Percentiles rank a stretch among this genome's conserved stretches.
Conservation (phyloP, 148 eudicot genomes). For the Heliosperma pusillum region DNA sequence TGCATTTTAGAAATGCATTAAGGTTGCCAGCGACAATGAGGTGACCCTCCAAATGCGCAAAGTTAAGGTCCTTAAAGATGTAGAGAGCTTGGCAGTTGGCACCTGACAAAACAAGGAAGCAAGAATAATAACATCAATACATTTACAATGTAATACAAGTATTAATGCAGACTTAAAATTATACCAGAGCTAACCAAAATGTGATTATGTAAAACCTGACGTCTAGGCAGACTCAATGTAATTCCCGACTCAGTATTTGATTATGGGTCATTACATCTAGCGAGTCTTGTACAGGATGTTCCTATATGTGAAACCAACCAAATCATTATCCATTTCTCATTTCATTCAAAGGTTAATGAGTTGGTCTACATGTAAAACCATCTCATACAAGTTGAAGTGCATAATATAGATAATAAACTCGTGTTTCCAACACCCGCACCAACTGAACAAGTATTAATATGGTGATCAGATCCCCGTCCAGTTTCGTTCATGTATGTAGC, state of each 20-base stretch:
- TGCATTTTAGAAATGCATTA: not conserved
- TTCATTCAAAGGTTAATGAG: too few relatives aligned
- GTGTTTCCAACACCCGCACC: not conserved
- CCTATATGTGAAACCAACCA: too few relatives aligned
- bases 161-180: not conserved
- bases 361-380: not conserved
- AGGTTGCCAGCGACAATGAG: not conserved
- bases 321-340: too few relatives aligned
- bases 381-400: not conserved
- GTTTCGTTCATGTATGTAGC: not conserved
- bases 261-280: too few relatives aligned
- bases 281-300: too few relatives aligned
- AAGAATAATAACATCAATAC: not conserved
- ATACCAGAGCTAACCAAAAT: slow-evolving; percentile 3
- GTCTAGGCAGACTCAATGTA: not conserved
- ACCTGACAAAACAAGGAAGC: slow-evolving; percentile 11
- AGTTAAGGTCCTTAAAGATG: not conserved
- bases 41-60: not conserved
- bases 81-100: slow-evolving; percentile 11
- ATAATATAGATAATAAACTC: too few relatives aligned
- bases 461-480: too few relatives aligned
- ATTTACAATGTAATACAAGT: not conserved
- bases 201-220: not conserved
- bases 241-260: too few relatives aligned
- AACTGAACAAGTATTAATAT: too few relatives aligned